Evolutionary conservation across 1,284 basidiomycete genomes (phyloP).

Genomic region (Gymnopus androsaceus): DNA sequence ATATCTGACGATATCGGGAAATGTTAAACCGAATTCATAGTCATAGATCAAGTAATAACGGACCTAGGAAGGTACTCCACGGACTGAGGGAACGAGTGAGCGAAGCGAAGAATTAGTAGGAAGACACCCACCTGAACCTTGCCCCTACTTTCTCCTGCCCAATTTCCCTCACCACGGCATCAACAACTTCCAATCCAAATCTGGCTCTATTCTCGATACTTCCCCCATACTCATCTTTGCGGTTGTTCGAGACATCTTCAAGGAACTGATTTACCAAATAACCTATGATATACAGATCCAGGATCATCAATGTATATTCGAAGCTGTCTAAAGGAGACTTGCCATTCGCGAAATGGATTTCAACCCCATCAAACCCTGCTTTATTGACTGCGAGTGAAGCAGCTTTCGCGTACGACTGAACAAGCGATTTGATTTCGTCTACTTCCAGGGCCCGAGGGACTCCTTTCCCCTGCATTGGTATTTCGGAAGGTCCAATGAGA

Average conservation of each 20-base stretch:
- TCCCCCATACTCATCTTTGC: slow-evolving; percentile 52
- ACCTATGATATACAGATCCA: too few species aligned
- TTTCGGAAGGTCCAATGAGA: slow-evolving; percentile 2
- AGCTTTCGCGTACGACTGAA: slow-evolving; percentile 31
- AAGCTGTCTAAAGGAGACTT: too few species aligned
- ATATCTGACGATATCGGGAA: slow-evolving; percentile 32
- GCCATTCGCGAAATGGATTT: slow-evolving; percentile 32
- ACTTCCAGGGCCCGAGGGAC: slow-evolving; percentile 23
- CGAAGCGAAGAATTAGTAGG: too few species aligned
- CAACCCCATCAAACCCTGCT: slow-evolving; percentile 34
- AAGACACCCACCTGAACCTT: too few species aligned
- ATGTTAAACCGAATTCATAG: too few species aligned
- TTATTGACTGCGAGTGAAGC: slow-evolving; percentile 37
- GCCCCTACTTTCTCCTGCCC: slow-evolving; percentile 42
- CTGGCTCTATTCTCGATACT: neutral
- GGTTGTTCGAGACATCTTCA: slow-evolving; percentile 40
- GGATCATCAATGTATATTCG: too few species aligned
- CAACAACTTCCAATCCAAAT: slow-evolving; percentile 43
- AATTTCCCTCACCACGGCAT: slow-evolving; percentile 33
- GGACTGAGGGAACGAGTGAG: too few species aligned
- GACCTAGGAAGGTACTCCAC: slow-evolving; percentile 41
- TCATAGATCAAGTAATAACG: slow-evolving; percentile 32
- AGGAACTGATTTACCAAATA: slow-evolving; percentile 42
- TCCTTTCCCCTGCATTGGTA: slow-evolving; percentile 12
- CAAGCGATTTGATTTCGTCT: slow-evolving; percentile 41